These are phyloP conservation scores for Tolypocladium tropicale DNA, from an alignment of 2,329 filamentous ascomycete species.

Conservation along the genomic window DNA sequence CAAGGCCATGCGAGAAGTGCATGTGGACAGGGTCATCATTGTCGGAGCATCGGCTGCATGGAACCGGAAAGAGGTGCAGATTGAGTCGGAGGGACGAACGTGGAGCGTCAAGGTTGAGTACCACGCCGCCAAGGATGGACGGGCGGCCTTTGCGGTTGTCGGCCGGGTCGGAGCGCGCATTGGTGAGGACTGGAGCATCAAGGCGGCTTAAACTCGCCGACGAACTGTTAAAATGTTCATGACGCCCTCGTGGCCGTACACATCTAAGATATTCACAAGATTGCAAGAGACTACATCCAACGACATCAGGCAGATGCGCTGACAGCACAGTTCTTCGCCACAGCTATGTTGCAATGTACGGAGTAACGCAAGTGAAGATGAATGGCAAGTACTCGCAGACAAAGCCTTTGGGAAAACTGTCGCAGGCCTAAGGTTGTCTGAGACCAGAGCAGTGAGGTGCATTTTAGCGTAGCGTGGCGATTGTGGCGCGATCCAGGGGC, in stretches of 20 bases:
- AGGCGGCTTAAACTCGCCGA: slow-evolving; percentile 10
- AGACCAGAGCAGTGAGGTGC: not conserved
- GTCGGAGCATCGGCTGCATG: slow-evolving; percentile 68
- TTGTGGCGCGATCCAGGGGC: not conserved
- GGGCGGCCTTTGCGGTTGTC: slow-evolving; percentile 41
- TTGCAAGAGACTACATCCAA: not conserved
- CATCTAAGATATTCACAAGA: not conserved
- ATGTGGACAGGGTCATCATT: slow-evolving; percentile 74
- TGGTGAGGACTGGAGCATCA: slow-evolving; percentile 43
- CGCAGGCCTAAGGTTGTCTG: too few species aligned
- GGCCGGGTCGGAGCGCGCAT: slow-evolving; percentile 41
- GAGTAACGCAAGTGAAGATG: too few species aligned
- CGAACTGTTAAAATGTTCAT: too few species aligned
- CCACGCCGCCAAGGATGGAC: slow-evolving; percentile 32
- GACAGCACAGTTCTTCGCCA: not conserved
- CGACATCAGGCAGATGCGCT: not conserved
- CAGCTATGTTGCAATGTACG: too few species aligned
- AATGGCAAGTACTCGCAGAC: too few species aligned
- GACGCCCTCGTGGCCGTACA: not conserved
- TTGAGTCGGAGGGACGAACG: slow-evolving; percentile 41
- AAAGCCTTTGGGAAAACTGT: too few species aligned
- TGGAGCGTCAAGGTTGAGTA: slow-evolving; percentile 53
- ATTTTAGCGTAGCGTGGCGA: not conserved
- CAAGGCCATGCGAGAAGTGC: slow-evolving; percentile 67
- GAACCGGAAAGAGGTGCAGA: slow-evolving; percentile 52